phyloP scores from a whole-genome alignment of 495 filamentous ascomycete genomes.

The Ascobolus immersus region DNA sequence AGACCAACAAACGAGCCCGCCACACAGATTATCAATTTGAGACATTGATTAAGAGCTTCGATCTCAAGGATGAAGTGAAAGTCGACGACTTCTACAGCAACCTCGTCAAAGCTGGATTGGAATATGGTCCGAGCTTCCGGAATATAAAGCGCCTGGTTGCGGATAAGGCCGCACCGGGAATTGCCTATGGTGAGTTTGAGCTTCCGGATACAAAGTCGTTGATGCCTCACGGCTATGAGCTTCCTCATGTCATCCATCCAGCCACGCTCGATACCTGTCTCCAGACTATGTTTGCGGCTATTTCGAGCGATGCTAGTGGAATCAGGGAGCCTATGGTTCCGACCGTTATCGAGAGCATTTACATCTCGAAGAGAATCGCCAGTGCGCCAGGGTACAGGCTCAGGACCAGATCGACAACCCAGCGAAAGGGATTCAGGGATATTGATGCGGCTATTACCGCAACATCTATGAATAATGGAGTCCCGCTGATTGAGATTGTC shows the following conservation, averaged over 20 bases:
- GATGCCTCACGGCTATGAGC: conserved; percentile 1
- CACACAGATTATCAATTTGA: no score
- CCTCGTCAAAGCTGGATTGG: conserved; percentile 3
- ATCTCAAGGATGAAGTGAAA: neutral
- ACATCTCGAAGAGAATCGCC: neutral
- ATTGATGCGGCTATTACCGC: neutral
- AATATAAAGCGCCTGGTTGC: neutral
- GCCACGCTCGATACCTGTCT: conserved; percentile 1
- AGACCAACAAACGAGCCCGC: neutral
- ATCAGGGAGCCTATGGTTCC: neutral
- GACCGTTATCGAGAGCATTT: neutral
- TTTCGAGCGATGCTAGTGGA: neutral
- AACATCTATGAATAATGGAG: no score
- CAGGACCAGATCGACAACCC: neutral
- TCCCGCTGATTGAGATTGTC: no score
- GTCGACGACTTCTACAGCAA: conserved; percentile 1
- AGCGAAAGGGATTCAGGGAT: conserved; percentile 1
- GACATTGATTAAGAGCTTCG: no score
- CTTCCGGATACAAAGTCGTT: neutral
- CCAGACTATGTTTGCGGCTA: neutral
- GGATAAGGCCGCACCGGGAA: neutral
- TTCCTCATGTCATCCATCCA: conserved; percentile 1
- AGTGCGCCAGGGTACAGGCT: neutral
- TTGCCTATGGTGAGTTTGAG: neutral
- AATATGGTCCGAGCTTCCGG: conserved; percentile 8